Base-by-base conservation (phyloP, 225 moss, liverwort and hornwort genomes). In the Straminergon stramineum region DNA sequence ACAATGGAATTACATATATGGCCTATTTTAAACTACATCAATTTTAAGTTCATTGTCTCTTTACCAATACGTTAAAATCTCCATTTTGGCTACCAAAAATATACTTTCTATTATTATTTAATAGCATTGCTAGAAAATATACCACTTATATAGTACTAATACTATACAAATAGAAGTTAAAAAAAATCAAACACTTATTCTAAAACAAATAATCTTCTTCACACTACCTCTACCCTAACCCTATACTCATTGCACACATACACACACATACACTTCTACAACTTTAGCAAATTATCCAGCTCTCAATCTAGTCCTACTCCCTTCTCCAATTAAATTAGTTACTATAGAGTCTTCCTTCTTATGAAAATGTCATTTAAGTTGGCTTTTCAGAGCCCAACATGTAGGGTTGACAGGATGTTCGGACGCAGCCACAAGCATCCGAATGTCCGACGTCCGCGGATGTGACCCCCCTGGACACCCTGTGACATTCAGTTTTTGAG, bases 311-410 rank as follows among this genome's bases (percentile, higher is more conserved):
- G 24, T 70, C 2, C 41, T 15, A 70, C 5, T n/a, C 14, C 13
- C 5, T n/a, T 70, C 8, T 70, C 24, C 15, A n/a, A 41, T 70
- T 14, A 39, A 70, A 13, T 22, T 12, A n/a, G 22, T 37, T 37
- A 67, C 11, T 21, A 12, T 37, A 68, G 7, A 70, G 5, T 70
- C 39, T 70, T 0, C 2, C 0, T 4, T 70, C 13, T 39, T 39
- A 13, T 0, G 0, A 70, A n/a, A 23, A 13, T n/a, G 12, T 22
- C 2, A n/a, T 4, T 22, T 4, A 15, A 12, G 6, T 20, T 0
- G 6, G 0, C 6, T 37, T 68, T 37, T 21, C 0, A 2, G 11
- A 68, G 37, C 37, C 37, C 20, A 35, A 37, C 0, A 1, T 20
- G 3, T n/a, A n/a, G n/a, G n/a, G n/a, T n/a, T n/a, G n/a, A n/a